phyloP scores from a whole-genome alignment of 1,139 yeast genomes.

The Magnusiomyces tetraspermus region DNA sequence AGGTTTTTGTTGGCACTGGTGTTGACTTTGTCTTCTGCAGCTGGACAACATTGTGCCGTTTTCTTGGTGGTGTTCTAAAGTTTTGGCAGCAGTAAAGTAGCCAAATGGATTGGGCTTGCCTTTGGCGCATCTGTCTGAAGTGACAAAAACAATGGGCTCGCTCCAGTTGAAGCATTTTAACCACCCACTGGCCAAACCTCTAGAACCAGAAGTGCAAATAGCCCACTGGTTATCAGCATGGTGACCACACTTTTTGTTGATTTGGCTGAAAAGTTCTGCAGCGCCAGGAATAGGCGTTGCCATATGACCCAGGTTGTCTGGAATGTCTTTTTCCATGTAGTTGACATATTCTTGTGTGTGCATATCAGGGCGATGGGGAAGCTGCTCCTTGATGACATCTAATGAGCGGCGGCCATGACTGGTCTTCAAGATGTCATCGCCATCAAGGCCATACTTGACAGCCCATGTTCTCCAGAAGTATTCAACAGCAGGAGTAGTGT shows the following conservation, averaged over 20 bases:
- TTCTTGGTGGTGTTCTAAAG: background rate
- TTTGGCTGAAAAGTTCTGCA: slow-evolving; percentile 44
- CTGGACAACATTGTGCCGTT: background rate
- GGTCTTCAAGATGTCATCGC: slow-evolving; percentile 59
- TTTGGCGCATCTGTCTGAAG: slow-evolving; percentile 65
- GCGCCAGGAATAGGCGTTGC: slow-evolving; percentile 74
- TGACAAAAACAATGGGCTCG: slow-evolving; percentile 63
- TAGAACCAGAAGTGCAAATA: slow-evolving; percentile 76
- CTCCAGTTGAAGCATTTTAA: slow-evolving; percentile 51
- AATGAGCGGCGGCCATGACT: slow-evolving; percentile 79
- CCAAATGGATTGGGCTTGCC: slow-evolving; percentile 87
- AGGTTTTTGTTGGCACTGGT: background rate
- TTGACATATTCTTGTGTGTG: slow-evolving; percentile 60
- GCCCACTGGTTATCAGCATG: slow-evolving; percentile 45
- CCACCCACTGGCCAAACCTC: slow-evolving; percentile 71
- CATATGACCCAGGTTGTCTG: slow-evolving; percentile 58
- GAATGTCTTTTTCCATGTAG: slow-evolving; percentile 60
- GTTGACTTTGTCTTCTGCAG: background rate
- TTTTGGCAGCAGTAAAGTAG: slow-evolving; percentile 37
- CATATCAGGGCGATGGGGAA: slow-evolving; percentile 46
- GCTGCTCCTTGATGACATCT: slow-evolving; percentile 62
- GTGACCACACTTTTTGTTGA: background rate
- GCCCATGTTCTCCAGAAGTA: slow-evolving; percentile 73
- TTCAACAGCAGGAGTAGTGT: slow-evolving; percentile 74
- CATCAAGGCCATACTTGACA: slow-evolving; percentile 59